Conservation (phyloP, 306 rosid genomes). For the Dryas alaskensis region DNA sequence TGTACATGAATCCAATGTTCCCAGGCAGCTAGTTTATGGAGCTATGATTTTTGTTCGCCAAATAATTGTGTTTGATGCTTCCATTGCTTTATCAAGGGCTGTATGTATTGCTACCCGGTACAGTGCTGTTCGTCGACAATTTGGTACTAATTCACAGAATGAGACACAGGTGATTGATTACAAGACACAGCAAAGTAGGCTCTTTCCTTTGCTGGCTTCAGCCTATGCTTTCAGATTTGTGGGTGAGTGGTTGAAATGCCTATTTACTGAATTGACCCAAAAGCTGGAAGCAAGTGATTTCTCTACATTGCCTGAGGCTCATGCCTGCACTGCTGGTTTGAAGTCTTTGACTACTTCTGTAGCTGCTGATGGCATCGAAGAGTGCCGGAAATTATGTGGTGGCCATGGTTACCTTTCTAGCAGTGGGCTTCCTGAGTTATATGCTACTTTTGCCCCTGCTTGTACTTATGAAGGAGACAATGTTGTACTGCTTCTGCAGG, state of each 20-base stretch:
- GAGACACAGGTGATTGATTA: slow-evolving; percentile 94
- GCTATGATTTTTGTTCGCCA: slow-evolving; percentile 85
- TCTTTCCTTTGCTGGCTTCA: slow-evolving; percentile 91
- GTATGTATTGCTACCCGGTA: slow-evolving; percentile 93
- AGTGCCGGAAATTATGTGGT: slow-evolving; percentile 85
- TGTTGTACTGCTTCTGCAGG: slow-evolving; percentile 82
- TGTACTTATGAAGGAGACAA: slow-evolving; percentile 96
- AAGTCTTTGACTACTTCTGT: slow-evolving; percentile 83
- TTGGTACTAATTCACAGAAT: slow-evolving; percentile 37
- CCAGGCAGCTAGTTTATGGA: slow-evolving; percentile 81
- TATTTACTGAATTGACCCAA: slow-evolving; percentile 68
- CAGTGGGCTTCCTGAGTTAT: slow-evolving; percentile 92
- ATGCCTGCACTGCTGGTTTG: slow-evolving; percentile 95
- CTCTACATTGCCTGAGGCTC: slow-evolving; percentile 85
- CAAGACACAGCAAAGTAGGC: slow-evolving; percentile 91
- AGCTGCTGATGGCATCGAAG: slow-evolving; percentile 86
- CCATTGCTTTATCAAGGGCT: slow-evolving; percentile 80
- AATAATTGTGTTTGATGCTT: slow-evolving; percentile 74
- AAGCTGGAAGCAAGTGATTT: slow-evolving; percentile 70
- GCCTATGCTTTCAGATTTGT: slow-evolving; percentile 93
- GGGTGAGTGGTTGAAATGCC: slow-evolving; percentile 86
- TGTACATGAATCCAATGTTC: slow-evolving; percentile 63
- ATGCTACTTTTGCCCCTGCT: slow-evolving; percentile 83
- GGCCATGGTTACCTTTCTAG: slow-evolving; percentile 92
- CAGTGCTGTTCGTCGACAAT: slow-evolving; percentile 90